Evolutionary conservation across 2,329 filamentous ascomycete genomes (phyloP).

Genomic region (Ophiostoma tasmaniense): DNA sequence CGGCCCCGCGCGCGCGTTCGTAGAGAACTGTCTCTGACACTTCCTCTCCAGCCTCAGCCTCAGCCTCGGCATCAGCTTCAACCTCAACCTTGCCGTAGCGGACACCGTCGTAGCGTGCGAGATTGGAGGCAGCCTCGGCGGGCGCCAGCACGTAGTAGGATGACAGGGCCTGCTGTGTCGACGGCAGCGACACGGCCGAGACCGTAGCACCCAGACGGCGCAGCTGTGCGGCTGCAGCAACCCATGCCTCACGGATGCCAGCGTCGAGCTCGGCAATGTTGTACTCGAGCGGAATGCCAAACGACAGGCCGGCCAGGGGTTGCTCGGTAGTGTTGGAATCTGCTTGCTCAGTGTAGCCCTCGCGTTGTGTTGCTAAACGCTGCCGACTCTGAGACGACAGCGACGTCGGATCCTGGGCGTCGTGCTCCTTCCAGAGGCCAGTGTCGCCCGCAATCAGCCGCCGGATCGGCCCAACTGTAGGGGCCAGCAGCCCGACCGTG

Average conservation of each 20-base stretch:
- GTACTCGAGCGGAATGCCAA: slow-evolving; percentile 66
- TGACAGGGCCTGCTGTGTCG: slow-evolving; percentile 75
- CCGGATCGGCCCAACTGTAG: slow-evolving; percentile 42
- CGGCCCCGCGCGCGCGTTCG: slow-evolving; percentile 60
- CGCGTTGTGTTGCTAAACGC: slow-evolving; percentile 27
- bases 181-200: slow-evolving; percentile 69
- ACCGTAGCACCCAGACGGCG: slow-evolving; percentile 59
- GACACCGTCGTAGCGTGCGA: slow-evolving; percentile 96
- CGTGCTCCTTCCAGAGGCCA: slow-evolving; percentile 45
- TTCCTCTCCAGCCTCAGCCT: slow-evolving; percentile 6
- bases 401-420: slow-evolving; percentile 67
- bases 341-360: slow-evolving; percentile 9
- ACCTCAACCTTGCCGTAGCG: slow-evolving; percentile 57
- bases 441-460: slow-evolving; percentile 42
- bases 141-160: slow-evolving; percentile 95
- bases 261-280: slow-evolving; percentile 75
- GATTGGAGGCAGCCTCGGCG: slow-evolving; percentile 89
- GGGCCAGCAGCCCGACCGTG: slow-evolving; percentile 71
- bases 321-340: background rate
- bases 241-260: slow-evolving; percentile 62
- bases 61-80: slow-evolving; percentile 2
- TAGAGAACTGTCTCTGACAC: slow-evolving; percentile 60
- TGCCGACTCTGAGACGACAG: slow-evolving; percentile 48
- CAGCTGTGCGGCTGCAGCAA: slow-evolving; percentile 49
- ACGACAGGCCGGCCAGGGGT: slow-evolving; percentile 31